Conservation (phyloP, 495 filamentous ascomycete genomes). For the Bathelium albidoporum region DNA sequence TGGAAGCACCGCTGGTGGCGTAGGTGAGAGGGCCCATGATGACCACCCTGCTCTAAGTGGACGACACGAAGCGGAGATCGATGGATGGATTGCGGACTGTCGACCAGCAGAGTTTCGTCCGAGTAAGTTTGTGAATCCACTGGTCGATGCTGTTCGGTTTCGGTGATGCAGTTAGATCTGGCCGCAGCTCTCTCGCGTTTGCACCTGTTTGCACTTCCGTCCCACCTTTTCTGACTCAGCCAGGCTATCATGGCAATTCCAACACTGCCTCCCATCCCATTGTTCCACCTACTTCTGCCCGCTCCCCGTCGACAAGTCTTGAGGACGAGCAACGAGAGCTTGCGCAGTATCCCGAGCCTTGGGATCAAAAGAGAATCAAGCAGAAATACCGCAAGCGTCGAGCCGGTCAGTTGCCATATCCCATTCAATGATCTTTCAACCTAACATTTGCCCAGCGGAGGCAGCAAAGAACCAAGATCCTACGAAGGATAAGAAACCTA, state of each 20-base stretch:
- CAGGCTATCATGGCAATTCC: not conserved
- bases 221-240: not conserved
- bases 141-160: not conserved
- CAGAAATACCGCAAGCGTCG: slow-evolving; percentile 4
- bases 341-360: not conserved
- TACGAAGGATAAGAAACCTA: not conserved
- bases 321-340: not conserved
- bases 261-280: not conserved
- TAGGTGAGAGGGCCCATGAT: slow-evolving; percentile 42
- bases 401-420: not conserved
- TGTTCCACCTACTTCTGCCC: not conserved
- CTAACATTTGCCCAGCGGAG: not conserved
- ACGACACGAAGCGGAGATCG: not conserved
- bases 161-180: slow-evolving; percentile 1
- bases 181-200: not conserved
- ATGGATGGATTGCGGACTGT: slow-evolving; percentile 4
- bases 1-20: slow-evolving; percentile 56
- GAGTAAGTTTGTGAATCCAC: not conserved
- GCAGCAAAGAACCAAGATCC: not conserved
- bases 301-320: not conserved
- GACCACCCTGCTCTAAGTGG: not conserved
- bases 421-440: not conserved
- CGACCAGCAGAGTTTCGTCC: not conserved
- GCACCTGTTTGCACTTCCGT: not conserved
- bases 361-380: not conserved